Percentiles rank a stretch among this genome's conserved stretches.
These are phyloP conservation scores for Jamesozyma hellenica DNA, from an alignment of 805 yeast species.

Conservation along the genomic window DNA sequence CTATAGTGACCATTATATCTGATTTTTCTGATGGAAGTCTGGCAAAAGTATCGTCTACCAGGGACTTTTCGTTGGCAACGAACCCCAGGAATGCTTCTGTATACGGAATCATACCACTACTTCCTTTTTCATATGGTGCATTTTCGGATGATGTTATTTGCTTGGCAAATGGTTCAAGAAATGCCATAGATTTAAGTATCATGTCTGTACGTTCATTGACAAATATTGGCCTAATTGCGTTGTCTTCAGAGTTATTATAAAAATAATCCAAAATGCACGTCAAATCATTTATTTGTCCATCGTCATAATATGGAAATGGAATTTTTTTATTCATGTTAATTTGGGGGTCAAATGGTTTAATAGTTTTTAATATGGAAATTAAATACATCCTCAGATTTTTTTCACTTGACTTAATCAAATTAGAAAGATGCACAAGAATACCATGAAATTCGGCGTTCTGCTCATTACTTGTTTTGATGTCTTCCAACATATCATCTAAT, in stretches of 20 bases:
- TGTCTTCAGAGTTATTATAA: slow-evolving; percentile 25
- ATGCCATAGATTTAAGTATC: slow-evolving; percentile 36
- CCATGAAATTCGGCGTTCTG: slow-evolving; percentile 48
- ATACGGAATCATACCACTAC: slow-evolving; percentile 47
- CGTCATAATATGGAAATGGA: slow-evolving; percentile 34
- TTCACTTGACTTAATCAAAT: slow-evolving; percentile 48
- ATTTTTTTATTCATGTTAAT: slow-evolving; percentile 32
- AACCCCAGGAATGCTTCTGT: slow-evolving; percentile 42
- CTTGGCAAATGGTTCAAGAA: slow-evolving; percentile 38
- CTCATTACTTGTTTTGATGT: slow-evolving; percentile 28
- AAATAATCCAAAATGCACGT: slow-evolving; percentile 39
- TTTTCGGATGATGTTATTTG: slow-evolving; percentile 31
- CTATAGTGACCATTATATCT: slow-evolving; percentile 26
- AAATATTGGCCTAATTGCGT: slow-evolving; percentile 30
- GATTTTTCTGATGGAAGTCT: slow-evolving; percentile 26
- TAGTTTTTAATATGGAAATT: slow-evolving; percentile 34
- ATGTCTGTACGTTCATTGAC: slow-evolving; percentile 35
- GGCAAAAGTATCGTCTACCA: slow-evolving; percentile 36
- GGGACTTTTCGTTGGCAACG: slow-evolving; percentile 40
- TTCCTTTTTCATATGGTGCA: slow-evolving; percentile 51
- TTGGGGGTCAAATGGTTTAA: slow-evolving; percentile 38
- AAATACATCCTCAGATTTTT: slow-evolving; percentile 42
- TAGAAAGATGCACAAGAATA: slow-evolving; percentile 49
- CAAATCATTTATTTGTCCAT: slow-evolving; percentile 30
- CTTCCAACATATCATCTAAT: slow-evolving; percentile 38